These are phyloP conservation scores for Akanthomyces dipterigenus DNA, from an alignment of 2,329 filamentous ascomycete genomes.

Conservation along the genomic window DNA sequence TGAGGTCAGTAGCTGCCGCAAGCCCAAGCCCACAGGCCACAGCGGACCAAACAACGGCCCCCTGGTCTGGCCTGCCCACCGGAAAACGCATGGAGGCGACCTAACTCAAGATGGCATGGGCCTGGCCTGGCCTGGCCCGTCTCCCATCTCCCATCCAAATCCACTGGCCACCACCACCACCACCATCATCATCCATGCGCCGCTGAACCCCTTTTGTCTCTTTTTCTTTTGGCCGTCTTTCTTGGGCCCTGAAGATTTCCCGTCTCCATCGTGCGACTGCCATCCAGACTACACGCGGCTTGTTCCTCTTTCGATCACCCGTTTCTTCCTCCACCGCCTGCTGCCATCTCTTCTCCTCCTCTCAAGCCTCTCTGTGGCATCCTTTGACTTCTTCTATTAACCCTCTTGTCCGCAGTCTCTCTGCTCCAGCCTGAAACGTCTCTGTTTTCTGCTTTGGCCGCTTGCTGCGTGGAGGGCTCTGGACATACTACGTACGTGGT, in stretches of 20 bases:
- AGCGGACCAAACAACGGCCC: neutral
- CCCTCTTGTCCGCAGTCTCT: neutral
- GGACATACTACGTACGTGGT: too few relatives aligned
- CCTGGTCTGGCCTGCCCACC: neutral
- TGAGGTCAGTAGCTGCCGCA: neutral
- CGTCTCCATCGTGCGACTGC: neutral
- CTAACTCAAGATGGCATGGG: too few relatives aligned
- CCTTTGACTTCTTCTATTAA: neutral
- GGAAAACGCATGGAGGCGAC: neutral
- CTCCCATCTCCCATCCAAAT: neutral
- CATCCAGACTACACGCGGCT: neutral
- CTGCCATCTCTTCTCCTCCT: neutral
- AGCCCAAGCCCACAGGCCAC: neutral
- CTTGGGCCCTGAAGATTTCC: constrained; percentile 1
- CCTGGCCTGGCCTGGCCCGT: too few relatives aligned
- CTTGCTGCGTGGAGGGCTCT: neutral
- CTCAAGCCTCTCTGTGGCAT: neutral
- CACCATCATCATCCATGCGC: constrained; percentile 3
- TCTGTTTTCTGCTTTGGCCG: neutral
- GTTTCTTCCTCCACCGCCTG: neutral
- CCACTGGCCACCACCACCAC: neutral
- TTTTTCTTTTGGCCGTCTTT: neutral
- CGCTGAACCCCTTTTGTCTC: constrained; percentile 10
- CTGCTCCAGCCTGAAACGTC: neutral
- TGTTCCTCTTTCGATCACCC: neutral